Evolutionary conservation across 352 stramenopile species (phyloP), one percentile per base, ranked within the genome.

Genomic region (Globisporangium echinulatum): DNA sequence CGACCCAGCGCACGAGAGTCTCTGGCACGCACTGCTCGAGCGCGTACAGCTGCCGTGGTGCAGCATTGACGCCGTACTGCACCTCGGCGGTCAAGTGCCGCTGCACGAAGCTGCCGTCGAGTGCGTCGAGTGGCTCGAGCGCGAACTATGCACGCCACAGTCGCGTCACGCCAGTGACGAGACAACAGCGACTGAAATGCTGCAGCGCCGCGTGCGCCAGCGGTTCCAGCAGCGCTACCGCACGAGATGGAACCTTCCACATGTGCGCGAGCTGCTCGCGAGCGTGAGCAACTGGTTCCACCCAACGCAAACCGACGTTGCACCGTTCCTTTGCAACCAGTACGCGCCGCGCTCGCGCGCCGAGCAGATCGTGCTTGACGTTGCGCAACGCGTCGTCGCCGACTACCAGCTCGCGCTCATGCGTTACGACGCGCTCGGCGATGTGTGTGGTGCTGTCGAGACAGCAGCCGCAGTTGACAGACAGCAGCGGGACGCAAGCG

Each of bases 211-310:
- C 67, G 66, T 88, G 25, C 70, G 77, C 17, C 72, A 75, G 19
- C 75, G 83, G 8, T 82, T 91, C 38, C 83, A 91, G 56, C 81
- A 93, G 61, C 75, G 85, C 37, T 93, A 93, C 58, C 68, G 63
- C 39, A 59, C 76, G 5, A 74, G 54, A 39, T 93, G 81, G 81
- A 90, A 86, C 52, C 52, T 90, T 11, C 83, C 83, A 1, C 78
- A 76, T 25, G 59, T 88, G 19, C 77, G 77, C 19, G 74, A 90
- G 63, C 66, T 87, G 2, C 60, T 93, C 8, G 74, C 75, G 7
- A 61, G 72, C 40, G 70, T 54, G n/a, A 90, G 77, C 54, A 87
- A 93, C 54, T 87, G 74, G 74, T 90, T 91, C 53, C 7, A 89
- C 0, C 66, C 69, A 0, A 69, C 76, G 4, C 76, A 88, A 51